These are phyloP conservation scores for Leishmania guyanensis DNA, from an alignment of 208 protist genomes.

Conservation along the genomic window DNA sequence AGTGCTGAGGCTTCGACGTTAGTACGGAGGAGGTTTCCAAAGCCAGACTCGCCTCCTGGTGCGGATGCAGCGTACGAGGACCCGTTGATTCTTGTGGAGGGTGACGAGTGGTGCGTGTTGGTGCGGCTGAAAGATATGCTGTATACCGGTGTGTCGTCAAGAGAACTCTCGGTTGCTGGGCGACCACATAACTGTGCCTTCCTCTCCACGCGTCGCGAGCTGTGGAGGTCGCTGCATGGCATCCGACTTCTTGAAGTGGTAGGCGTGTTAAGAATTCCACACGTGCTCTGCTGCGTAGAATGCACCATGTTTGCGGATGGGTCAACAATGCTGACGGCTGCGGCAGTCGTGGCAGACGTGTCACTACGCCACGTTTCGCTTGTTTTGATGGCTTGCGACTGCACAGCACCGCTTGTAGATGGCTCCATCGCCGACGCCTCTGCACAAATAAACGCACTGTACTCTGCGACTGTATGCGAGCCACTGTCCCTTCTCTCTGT, in stretches of 20 bases:
- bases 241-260: neutral
- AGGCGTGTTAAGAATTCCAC: neutral
- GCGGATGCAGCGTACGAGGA: neutral
- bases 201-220: neutral
- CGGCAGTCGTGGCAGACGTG: neutral
- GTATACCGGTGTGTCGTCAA: neutral
- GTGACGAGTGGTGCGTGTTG: neutral
- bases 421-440: neutral
- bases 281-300: neutral
- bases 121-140: neutral
- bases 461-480: neutral
- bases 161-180: neutral
- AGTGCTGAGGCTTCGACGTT: neutral
- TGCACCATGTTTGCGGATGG: neutral
- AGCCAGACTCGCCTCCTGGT: too few species aligned
- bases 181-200: neutral
- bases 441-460: slow-evolving; percentile 6
- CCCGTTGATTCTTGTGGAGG: neutral
- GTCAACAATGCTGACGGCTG: neutral
- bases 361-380: too few species aligned
- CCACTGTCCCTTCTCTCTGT: neutral
- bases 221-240: neutral
- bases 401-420: neutral
- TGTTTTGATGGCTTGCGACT: neutral
- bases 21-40: neutral